A percentile compares a stretch with the other conserved stretches of the same genome.
Evolutionary conservation across 2,329 filamentous ascomycete genomes (phyloP).

Genomic region (Geosmithia flava): DNA sequence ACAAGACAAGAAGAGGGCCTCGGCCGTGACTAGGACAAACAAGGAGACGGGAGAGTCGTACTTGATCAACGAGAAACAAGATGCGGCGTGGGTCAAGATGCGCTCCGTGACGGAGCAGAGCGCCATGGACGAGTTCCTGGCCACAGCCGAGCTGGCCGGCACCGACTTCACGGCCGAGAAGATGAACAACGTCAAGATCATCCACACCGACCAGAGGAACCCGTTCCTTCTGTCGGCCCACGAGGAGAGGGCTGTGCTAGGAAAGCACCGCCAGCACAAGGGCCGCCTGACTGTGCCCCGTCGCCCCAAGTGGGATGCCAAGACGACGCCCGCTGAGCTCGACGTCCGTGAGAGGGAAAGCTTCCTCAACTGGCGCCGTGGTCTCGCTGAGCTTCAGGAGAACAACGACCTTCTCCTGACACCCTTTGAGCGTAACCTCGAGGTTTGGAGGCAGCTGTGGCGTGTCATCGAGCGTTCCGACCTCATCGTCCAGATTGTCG

Average conservation of each 20-base stretch:
- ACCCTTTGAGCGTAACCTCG: conserved; percentile 91
- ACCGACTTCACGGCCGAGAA: conserved; percentile 99
- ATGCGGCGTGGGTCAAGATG: conserved; percentile 98
- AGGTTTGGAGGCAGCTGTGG: conserved; percentile 97
- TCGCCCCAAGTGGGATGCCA: conserved; percentile 76
- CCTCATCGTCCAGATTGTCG: conserved; percentile 93
- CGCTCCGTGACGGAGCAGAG: conserved; percentile 95
- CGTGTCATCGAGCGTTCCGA: conserved; percentile 95
- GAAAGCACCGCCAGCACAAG: conserved; percentile 75
- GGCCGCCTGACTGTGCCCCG: conserved; percentile 75
- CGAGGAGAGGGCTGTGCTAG: conserved; percentile 67
- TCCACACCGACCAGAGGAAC: conserved; percentile 92
- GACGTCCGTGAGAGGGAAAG: conserved; percentile 68
- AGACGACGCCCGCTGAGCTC: conserved; percentile 72
- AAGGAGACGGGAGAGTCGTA: conserved; percentile 79
- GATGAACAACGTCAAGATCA: conserved; percentile 98
- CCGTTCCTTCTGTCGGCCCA: conserved; percentile 78
- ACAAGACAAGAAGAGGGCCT: conserved; percentile 60
- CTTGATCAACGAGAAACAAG: conserved; percentile 78
- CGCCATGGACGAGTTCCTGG: conserved; percentile 90
- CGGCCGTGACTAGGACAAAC: conserved; percentile 53
- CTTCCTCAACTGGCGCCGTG: conserved; percentile 79
- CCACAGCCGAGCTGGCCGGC: conserved; percentile 90
- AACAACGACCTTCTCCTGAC: conserved; percentile 93
- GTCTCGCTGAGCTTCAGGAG: conserved; percentile 85